Conservation (phyloP, 495 filamentous ascomycete genomes). For the Daldinia concentrica region DNA sequence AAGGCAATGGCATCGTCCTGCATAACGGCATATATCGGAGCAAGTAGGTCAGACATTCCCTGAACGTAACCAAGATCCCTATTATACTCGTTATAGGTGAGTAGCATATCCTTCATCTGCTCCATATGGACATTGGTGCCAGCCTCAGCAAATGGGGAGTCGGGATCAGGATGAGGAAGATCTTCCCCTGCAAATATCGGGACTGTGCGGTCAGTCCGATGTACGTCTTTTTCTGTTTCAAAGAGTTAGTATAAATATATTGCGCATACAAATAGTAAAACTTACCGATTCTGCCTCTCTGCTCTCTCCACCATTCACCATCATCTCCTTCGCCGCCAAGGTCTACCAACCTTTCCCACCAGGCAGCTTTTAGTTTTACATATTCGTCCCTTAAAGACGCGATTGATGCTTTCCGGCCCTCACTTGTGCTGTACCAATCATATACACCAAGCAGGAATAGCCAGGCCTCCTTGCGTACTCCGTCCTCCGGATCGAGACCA, state of each 20-base stretch:
- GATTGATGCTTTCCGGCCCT: slow-evolving; percentile 81
- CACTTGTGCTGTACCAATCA: slow-evolving; percentile 84
- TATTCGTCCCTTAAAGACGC: slow-evolving; percentile 93
- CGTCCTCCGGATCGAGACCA: slow-evolving; percentile 86
- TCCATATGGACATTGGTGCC: slow-evolving; percentile 98
- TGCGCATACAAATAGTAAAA: slow-evolving; percentile 8
- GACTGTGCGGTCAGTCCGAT: slow-evolving; percentile 92
- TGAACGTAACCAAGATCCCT: slow-evolving; percentile 93
- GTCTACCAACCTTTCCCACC: slow-evolving; percentile 95
- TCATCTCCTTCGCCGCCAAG: slow-evolving; percentile 76
- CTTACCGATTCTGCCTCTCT: slow-evolving; percentile 91
- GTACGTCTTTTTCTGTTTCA: slow-evolving; percentile 91
- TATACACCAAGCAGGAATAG: slow-evolving; percentile 91
- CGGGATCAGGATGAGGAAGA: slow-evolving; percentile 96
- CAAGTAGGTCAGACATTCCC: slow-evolving; percentile 96
- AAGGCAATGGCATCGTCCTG: slow-evolving; percentile 97
- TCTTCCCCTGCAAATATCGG: slow-evolving; percentile 96
- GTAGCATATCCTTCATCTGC: slow-evolving; percentile 98
- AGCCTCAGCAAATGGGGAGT: slow-evolving; percentile 88
- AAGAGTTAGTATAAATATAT: slow-evolving; percentile 39
- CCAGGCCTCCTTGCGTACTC: slow-evolving; percentile 95
- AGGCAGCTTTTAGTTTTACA: slow-evolving; percentile 88
- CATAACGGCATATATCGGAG: slow-evolving; percentile 94
- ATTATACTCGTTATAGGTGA: slow-evolving; percentile 98
- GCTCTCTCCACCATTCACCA: slow-evolving; percentile 95